Conservation (phyloP, 2,329 filamentous ascomycete genomes). For the Alternaria longipes region DNA sequence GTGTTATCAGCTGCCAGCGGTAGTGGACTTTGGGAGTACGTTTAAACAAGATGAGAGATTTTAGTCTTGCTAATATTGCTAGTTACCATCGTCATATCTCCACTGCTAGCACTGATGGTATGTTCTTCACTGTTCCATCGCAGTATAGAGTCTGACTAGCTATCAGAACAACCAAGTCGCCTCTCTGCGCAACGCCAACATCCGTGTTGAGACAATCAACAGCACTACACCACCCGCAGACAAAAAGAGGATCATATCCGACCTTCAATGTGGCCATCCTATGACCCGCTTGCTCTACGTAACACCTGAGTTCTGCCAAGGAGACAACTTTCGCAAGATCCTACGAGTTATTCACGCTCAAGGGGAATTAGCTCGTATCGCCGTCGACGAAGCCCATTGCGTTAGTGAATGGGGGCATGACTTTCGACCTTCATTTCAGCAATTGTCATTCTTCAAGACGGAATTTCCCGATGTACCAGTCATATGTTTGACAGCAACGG, state of each 20-base stretch:
- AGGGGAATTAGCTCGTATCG: conserved; percentile 84
- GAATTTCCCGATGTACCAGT: conserved; percentile 86
- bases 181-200: conserved; percentile 75
- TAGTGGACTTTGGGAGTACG: conserved; percentile 85
- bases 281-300: conserved; percentile 86
- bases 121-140: conserved; percentile 20
- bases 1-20: conserved; percentile 90
- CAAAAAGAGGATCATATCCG: conserved; percentile 74
- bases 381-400: conserved; percentile 94
- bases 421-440: conserved; percentile 91
- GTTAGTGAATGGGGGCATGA: conserved; percentile 99
- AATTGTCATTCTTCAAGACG: conserved; percentile 83
- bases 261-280: conserved; percentile 89
- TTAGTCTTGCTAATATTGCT: conserved; percentile 24
- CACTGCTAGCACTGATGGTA: conserved; percentile 88
- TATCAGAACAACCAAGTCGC: conserved; percentile 88
- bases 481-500: conserved; percentile 92
- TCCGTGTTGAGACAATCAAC: conserved; percentile 87
- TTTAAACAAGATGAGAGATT: conserved; percentile 26
- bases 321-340: conserved; percentile 77
- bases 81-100: conserved; percentile 92
- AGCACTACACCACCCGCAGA: conserved; percentile 76
- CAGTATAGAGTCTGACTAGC: conserved; percentile 13
- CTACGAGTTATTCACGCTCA: conserved; percentile 79
- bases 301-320: conserved; percentile 87